Evolutionary conservation across 2,329 filamentous ascomycete species (phyloP).

Genomic region (Fusarium sulawesiense): DNA sequence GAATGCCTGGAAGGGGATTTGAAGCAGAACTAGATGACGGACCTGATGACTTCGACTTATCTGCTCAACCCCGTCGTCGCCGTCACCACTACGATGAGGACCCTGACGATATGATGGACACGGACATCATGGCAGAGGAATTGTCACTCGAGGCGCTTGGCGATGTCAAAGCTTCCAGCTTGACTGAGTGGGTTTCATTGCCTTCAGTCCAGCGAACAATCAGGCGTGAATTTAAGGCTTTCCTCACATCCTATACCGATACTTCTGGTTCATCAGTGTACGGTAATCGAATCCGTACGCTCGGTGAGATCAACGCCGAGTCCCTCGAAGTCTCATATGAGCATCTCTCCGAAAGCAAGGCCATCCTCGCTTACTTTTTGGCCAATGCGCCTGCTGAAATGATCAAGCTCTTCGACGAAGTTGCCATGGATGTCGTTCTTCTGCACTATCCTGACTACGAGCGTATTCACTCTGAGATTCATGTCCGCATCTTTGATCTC

Average conservation of each 20-base stretch:
- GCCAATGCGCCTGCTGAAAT: constrained; percentile 96
- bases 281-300: constrained; percentile 89
- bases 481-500: constrained; percentile 94
- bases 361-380: constrained; percentile 93
- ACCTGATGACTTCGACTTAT: constrained; percentile 85
- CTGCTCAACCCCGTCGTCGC: constrained; percentile 84
- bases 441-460: constrained; percentile 98
- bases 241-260: constrained; percentile 95
- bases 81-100: constrained; percentile 96
- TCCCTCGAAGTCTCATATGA: constrained; percentile 96
- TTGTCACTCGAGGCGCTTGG: constrained; percentile 89
- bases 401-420: constrained; percentile 94
- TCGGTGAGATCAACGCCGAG: constrained; percentile 98
- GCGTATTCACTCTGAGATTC: constrained; percentile 96
- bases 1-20: constrained; percentile 67
- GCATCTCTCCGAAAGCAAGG: constrained; percentile 89
- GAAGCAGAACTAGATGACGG: constrained; percentile 77
- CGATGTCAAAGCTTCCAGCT: constrained; percentile 91
- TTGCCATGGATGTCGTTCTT: constrained; percentile 95
- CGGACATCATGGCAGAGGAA: constrained; percentile 95
- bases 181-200: constrained; percentile 95
- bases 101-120: constrained; percentile 89
- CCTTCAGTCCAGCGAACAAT: constrained; percentile 92
- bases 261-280: constrained; percentile 91
- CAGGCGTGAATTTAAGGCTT: constrained; percentile 95